Conservation (phyloP, 345 rosid genomes). For the Passiflora organensis region DNA sequence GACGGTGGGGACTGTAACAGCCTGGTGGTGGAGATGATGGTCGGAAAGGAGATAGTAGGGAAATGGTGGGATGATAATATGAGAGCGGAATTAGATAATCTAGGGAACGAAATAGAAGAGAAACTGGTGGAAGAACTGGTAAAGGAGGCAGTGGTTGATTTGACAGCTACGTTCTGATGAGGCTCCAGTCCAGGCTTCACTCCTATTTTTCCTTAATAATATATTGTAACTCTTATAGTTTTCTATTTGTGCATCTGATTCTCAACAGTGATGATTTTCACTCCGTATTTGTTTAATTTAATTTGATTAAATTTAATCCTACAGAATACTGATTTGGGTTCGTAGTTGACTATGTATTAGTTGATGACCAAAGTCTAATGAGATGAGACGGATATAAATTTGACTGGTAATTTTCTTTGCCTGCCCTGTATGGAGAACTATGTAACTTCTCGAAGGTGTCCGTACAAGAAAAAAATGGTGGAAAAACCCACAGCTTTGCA, state of each 20-base stretch:
- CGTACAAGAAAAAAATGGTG: too few species aligned
- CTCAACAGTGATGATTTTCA: too few species aligned
- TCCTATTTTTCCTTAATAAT: neutral
- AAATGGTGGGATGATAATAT: conserved; percentile 50
- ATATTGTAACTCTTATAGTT: neutral
- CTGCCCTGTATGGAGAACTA: too few species aligned
- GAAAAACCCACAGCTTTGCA: too few species aligned
- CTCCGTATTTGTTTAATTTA: too few species aligned
- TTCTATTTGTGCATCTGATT: neutral
- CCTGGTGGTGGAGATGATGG: conserved; percentile 57
- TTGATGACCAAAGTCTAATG: too few species aligned
- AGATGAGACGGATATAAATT: too few species aligned
- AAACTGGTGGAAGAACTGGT: conserved; percentile 69
- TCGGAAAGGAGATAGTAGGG: conserved; percentile 68
- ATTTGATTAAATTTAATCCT: too few species aligned
- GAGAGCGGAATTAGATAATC: conserved; percentile 46
- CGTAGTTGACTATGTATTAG: too few species aligned
- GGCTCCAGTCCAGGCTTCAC: conserved; percentile 1
- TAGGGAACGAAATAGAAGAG: conserved; percentile 55
- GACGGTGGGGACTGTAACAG: conserved; percentile 52
- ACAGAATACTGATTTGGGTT: too few species aligned
- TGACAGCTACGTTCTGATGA: conserved; percentile 23
- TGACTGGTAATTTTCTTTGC: too few species aligned
- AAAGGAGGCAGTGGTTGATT: conserved; percentile 61
- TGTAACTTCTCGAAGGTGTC: too few species aligned